Conservation (phyloP, 192 early-diverging fungal species). For the Coemansia sp. region DNA sequence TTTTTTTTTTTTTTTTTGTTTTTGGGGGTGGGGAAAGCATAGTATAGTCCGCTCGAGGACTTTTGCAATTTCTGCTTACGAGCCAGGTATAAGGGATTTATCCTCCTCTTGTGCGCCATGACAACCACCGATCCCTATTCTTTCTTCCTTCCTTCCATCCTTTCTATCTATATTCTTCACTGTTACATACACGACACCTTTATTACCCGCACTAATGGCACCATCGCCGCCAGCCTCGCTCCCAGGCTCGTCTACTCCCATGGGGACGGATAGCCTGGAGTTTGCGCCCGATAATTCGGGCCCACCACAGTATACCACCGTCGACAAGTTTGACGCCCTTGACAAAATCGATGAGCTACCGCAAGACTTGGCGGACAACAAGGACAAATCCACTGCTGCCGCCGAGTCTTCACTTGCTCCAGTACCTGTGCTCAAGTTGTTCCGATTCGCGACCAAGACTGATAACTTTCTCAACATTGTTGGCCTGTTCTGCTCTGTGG, state of each 20-base stretch:
- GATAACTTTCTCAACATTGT: slow-evolving; percentile 62
- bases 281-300: background rate
- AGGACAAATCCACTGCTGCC: background rate
- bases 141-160: background rate
- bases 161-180: background rate
- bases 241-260: background rate
- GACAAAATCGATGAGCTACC: slow-evolving; percentile 40
- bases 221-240: background rate
- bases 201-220: background rate
- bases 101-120: background rate
- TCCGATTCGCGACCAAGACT: slow-evolving; percentile 65
- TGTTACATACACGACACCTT: background rate
- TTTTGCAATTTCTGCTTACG: too few species aligned
- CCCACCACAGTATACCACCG: background rate
- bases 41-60: background rate
- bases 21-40: background rate
- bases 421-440: slow-evolving; percentile 62
- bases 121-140: background rate
- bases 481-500: slow-evolving; percentile 49
- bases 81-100: background rate
- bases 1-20: background rate
- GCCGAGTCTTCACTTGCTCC: slow-evolving; percentile 16
- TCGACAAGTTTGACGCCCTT: background rate
- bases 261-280: background rate
- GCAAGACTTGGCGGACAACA: background rate